Base-by-base conservation (phyloP, 768 basidiomycete genomes). In the Amanita phalloides region DNA sequence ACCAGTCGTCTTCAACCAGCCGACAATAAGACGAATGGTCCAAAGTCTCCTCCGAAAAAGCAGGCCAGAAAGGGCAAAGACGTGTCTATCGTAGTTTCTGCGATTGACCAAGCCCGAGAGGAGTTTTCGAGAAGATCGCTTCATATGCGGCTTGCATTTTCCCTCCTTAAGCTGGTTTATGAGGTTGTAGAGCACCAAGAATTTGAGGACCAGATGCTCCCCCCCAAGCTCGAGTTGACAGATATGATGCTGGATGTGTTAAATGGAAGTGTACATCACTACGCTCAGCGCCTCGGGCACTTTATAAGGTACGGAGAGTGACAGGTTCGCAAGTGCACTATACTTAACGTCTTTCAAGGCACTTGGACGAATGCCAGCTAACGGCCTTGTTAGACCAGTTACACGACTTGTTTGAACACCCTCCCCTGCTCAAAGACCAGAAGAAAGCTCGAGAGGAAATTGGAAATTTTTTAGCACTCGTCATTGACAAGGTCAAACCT, bases 261-360 rank as follows among this genome's bases (percentile, higher is more conserved):
- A 39, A 68, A 67, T 17, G 79, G 77, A 3, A 68, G 68, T 4
- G 56, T 76, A 10, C 64, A 59, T 2, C 71, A 64, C 36, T 71
- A 76, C 42, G 61, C 73, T 23, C 77, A 70, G 49, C 64, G 70
- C 54, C 61, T 83, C 7, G 73, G 69, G 75, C 45, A 62, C 77
- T 44, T 76, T 67, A 81, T 84, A 55, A 45, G 74, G 62, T 48
- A 36, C 48, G 35, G 3, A 9, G 8, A 32, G 35, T 14, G 35
- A 30, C 13, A n/a, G 30, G 39, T 14, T 52, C 3, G 26, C 11
- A 45, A 44, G 26, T 17, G 37, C 17, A 20, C 7, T 28, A 20
- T 49, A 2, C 25, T 36, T 5, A 21, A 48, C 17, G 4, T 5
- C 3, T 49, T 20, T 35, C 30, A 53, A 71, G 64, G 57, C 79